These are phyloP conservation scores for Papiliotrema flavescens DNA, from an alignment of 1,284 basidiomycete genomes.

Conservation along the genomic window DNA sequence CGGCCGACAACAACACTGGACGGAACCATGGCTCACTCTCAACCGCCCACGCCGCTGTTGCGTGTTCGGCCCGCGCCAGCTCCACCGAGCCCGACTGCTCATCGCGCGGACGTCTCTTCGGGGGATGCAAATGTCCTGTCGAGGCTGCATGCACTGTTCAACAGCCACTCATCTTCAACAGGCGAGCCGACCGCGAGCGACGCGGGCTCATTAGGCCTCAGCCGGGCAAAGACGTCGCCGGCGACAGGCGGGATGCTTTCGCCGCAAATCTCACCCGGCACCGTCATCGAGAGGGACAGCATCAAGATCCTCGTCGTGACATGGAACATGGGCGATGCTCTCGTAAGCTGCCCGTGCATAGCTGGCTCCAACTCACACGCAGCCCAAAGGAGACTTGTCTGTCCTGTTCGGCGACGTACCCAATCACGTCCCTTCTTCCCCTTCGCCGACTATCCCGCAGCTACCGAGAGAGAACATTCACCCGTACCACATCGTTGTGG, in stretches of 20 bases:
- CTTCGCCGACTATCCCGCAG: slow-evolving; percentile 19
- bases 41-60: too few relatives aligned
- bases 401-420: slow-evolving; percentile 52
- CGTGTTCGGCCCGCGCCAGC: not conserved
- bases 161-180: not conserved
- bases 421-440: slow-evolving; percentile 29
- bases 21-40: too few relatives aligned
- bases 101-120: too few relatives aligned
- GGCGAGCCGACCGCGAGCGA: not conserved
- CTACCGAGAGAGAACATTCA: slow-evolving; percentile 42
- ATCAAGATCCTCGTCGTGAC: slow-evolving; percentile 54
- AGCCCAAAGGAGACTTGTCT: slow-evolving; percentile 52
- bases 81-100: not conserved
- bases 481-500: slow-evolving; percentile 54
- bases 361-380: not conserved
- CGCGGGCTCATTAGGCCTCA: not conserved
- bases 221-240: not conserved
- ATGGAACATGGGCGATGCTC: slow-evolving; percentile 54
- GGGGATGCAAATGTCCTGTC: slow-evolving; percentile 11
- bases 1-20: too few relatives aligned
- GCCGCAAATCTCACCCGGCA: slow-evolving; percentile 3
- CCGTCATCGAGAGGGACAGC: slow-evolving; percentile 22
- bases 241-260: not conserved
- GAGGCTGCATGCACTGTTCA: slow-evolving; percentile 15
- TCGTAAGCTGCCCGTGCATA: slow-evolving; percentile 35